phyloP scores from a whole-genome alignment of 495 filamentous ascomycete species.

The Tuber brumale region DNA sequence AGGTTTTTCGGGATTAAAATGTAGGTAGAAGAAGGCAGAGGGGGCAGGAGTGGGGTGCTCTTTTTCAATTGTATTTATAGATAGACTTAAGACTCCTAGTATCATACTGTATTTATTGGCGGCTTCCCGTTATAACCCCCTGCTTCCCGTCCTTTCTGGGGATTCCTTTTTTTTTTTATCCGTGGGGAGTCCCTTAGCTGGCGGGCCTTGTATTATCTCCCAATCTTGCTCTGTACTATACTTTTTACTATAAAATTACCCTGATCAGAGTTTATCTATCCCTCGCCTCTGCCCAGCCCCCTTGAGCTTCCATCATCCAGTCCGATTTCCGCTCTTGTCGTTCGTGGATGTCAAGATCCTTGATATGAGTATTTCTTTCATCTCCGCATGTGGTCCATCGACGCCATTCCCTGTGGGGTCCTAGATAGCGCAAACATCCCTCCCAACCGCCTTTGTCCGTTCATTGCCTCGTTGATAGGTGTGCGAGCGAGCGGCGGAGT shows the following conservation, averaged over 20 bases:
- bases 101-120: not conserved
- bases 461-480: not conserved
- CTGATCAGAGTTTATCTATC: not conserved
- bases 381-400: not conserved
- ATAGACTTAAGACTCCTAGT: not conserved
- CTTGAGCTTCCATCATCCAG: not conserved
- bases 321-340: not conserved
- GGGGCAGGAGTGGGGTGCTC: not conserved
- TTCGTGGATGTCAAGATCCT: not conserved
- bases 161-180: not conserved
- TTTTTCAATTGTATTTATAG: not conserved
- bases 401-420: not conserved
- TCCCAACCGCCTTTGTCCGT: not conserved
- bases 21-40: not conserved
- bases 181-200: not conserved
- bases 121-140: not conserved
- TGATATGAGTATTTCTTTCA: not conserved
- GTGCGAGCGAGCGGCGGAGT: not conserved
- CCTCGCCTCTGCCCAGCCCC: not conserved
- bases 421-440: too few species aligned
- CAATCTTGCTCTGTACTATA: not conserved
- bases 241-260: not conserved
- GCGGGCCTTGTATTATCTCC: not conserved
- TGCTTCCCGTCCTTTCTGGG: not conserved
- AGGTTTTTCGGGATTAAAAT: not conserved